These are phyloP conservation scores for Hypoxylon fragiforme DNA, from an alignment of 495 filamentous ascomycete genomes.

Conservation along the genomic window DNA sequence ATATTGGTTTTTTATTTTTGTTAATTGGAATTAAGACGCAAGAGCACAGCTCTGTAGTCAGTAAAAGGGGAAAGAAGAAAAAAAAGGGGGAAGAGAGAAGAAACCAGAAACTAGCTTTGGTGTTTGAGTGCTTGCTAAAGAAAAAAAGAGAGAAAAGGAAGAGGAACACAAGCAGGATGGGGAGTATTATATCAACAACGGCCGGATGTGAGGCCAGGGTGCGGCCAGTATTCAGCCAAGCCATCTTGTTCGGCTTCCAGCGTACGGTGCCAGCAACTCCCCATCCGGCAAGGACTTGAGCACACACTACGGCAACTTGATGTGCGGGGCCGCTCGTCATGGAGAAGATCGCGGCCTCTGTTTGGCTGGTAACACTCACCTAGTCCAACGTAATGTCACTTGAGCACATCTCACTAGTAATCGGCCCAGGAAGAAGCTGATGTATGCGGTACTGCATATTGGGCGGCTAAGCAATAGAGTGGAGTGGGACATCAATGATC, in stretches of 20 bases:
- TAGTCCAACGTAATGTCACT: slow-evolving; percentile 26
- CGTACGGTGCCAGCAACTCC: slow-evolving; percentile 15
- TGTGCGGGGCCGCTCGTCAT: slow-evolving; percentile 26
- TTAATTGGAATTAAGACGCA: slow-evolving; percentile 36
- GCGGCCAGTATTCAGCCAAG: slow-evolving; percentile 27
- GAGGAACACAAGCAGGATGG: slow-evolving; percentile 42
- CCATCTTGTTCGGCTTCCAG: slow-evolving; percentile 9
- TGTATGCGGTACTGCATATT: slow-evolving; percentile 43
- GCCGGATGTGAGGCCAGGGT: slow-evolving; percentile 30
- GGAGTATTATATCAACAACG: slow-evolving; percentile 52
- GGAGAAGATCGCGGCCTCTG: slow-evolving; percentile 25
- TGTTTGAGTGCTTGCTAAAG: slow-evolving; percentile 77
- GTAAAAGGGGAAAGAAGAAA: slow-evolving; percentile 46
- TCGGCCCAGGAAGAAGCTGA: slow-evolving; percentile 23
- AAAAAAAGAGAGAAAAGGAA: slow-evolving; percentile 55
- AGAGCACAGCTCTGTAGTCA: slow-evolving; percentile 56
- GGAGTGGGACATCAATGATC: too few relatives aligned
- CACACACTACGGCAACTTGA: slow-evolving; percentile 25
- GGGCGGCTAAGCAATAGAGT: slow-evolving; percentile 48
- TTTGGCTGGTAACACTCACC: slow-evolving; percentile 27
- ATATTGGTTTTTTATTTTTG: slow-evolving; percentile 45
- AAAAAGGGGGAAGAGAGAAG: slow-evolving; percentile 55
- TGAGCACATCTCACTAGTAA: slow-evolving; percentile 22
- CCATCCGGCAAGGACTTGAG: slow-evolving; percentile 3
- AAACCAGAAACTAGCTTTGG: slow-evolving; percentile 62